A percentile compares a stretch with the other conserved stretches of the same genome.
These are phyloP conservation scores for Eucalyptus albens DNA, from an alignment of 345 rosid species.

Conservation along the genomic window DNA sequence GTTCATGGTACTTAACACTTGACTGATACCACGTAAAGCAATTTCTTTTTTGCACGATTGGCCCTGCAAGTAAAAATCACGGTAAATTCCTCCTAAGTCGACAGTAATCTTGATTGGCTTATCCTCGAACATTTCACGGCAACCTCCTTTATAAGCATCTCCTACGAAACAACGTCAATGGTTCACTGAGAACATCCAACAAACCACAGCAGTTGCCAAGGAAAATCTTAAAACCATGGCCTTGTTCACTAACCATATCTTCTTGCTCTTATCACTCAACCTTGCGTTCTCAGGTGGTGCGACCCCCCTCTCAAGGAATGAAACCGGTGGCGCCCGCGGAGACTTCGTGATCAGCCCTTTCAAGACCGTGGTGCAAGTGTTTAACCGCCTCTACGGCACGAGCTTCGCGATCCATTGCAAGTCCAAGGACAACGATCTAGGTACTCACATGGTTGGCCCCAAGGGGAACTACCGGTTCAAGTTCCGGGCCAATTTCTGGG, in stretches of 20 bases:
- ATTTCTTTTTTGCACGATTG: not conserved
- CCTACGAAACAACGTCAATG: not conserved
- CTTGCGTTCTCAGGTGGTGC: not conserved
- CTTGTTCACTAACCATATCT: not conserved
- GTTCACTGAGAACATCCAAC: not conserved
- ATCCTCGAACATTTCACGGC: not conserved
- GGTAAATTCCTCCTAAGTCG: not conserved
- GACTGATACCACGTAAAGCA: not conserved
- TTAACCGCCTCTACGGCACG: not conserved
- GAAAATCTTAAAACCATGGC: not conserved
- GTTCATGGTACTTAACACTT: not conserved
- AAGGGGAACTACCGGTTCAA: not conserved
- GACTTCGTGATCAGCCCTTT: not conserved
- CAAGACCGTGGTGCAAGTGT: not conserved
- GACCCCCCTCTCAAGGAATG: not conserved
- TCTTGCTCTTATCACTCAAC: not conserved
- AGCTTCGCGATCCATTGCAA: not conserved
- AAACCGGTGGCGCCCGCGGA: not conserved
- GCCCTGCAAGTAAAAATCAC: not conserved
- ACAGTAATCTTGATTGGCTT: not conserved
- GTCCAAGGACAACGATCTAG: not conserved
- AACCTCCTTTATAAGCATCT: not conserved
- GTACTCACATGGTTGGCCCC: not conserved
- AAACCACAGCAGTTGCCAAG: not conserved
- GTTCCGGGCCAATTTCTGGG: not conserved